Evolutionary conservation across 1,284 basidiomycete species (phyloP), one percentile per base, ranked within the genome.

Genomic region (Peniophora sp.): DNA sequence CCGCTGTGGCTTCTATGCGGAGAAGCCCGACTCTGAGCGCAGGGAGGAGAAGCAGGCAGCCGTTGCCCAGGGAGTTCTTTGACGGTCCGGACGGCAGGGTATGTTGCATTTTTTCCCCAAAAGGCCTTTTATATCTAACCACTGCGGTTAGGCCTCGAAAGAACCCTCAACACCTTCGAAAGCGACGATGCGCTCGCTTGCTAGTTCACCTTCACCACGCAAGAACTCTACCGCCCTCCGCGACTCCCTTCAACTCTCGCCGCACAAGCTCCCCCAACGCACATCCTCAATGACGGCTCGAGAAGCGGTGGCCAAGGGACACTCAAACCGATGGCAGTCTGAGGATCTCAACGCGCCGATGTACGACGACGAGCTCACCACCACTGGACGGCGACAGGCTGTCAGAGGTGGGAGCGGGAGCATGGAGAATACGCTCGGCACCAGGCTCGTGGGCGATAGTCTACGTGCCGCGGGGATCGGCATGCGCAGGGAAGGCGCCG

Each of bases 401-500:
- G 44, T 60, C 71, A 67, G 83, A 36, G 74, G 73, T 2, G 85
- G 83, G 1, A n/a, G n/a, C 27, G 27, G 27, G 27, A 85, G 81
- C 60, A 79, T 78, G 10, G 87, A 88, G 62, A 83, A 77, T 60
- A 71, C 77, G 12, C 64, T 85, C 43, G 68, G 66, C 50, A 57
- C 62, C 39, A 83, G 78, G 58, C 64, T 88, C 10, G 64, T 85
- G 8, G 77, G 83, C 2, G 84, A 88, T 63, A 79, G 81, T n/a
- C 62, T 89, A 49, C 73, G 80, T 50, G 84, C 85, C 2, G 85
- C 87, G 1, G 88, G 87, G 5, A 68, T 88, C 51, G 68, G 65
- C 57, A 75, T 68, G 51, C 60, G 66, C 36, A 63, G 62, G 42
- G 65, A 68, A 32, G 47, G 48, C 9, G 27, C 27, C 12, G 27